A percentile compares a stretch with the other conserved stretches of the same genome.
Conservation (phyloP, 179 eudicot genomes). For the Beta lomatogona region DNA sequence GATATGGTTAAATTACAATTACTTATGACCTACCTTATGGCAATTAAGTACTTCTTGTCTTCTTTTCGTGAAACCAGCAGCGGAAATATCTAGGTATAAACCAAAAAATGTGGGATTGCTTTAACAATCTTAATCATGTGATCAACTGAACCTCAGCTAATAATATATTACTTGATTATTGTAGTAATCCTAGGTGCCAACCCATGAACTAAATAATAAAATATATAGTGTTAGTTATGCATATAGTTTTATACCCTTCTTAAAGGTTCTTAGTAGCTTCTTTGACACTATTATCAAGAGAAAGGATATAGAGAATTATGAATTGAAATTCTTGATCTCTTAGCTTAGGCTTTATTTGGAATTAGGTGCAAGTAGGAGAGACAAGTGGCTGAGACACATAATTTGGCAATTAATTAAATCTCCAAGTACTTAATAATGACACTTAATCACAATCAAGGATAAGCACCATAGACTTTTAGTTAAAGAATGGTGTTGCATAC, state of each 20-base stretch:
- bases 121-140: slow-evolving; percentile 14
- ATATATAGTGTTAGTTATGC: no score
- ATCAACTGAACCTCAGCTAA: not conserved
- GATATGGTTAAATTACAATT: not conserved
- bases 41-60: no score
- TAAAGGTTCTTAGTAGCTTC: not conserved
- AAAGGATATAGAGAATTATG: not conserved
- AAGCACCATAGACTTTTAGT: no score
- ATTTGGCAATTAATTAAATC: not conserved
- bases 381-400: not conserved
- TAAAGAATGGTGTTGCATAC: no score
- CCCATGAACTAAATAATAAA: not conserved
- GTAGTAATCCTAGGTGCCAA: not conserved
- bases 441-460: not conserved
- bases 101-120: no score
- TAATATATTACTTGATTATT: not conserved
- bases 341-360: not conserved
- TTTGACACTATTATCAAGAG: slow-evolving; percentile 1
- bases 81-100: slow-evolving; percentile 17
- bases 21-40: slow-evolving; percentile 9
- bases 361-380: slow-evolving; percentile 8
- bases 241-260: no score
- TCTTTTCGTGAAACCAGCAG: not conserved
- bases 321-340: not conserved
- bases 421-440: not conserved